These are phyloP conservation scores for Candida labiduridarum DNA, from an alignment of 1,139 yeast species.

Conservation along the genomic window DNA sequence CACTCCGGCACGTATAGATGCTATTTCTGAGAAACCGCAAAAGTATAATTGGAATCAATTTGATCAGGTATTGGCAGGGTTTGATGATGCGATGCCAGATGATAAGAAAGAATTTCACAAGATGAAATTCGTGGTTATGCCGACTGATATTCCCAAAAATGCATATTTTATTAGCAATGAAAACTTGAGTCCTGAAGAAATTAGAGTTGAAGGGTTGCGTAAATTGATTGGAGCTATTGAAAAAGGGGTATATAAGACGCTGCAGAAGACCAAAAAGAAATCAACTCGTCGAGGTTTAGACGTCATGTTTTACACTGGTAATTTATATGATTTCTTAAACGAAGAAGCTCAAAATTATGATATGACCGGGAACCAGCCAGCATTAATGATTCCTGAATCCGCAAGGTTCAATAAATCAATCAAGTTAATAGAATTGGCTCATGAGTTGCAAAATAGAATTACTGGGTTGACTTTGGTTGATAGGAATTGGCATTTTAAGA, in stretches of 20 bases:
- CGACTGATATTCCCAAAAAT: slow-evolving; percentile 67
- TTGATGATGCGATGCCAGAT: slow-evolving; percentile 66
- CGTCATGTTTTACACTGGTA: slow-evolving; percentile 86
- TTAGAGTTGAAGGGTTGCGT: slow-evolving; percentile 82
- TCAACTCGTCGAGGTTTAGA: slow-evolving; percentile 65
- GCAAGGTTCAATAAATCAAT: slow-evolving; percentile 39
- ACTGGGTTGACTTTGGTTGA: slow-evolving; percentile 71
- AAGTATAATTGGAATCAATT: slow-evolving; percentile 86
- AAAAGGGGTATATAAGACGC: slow-evolving; percentile 51
- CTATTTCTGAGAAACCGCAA: slow-evolving; percentile 53
- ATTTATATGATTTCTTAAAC: slow-evolving; percentile 64
- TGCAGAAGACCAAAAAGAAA: slow-evolving; percentile 40
- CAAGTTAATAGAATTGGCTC: slow-evolving; percentile 51
- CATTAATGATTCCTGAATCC: slow-evolving; percentile 37
- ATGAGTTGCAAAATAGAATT: slow-evolving; percentile 61
- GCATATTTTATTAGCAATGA: slow-evolving; percentile 58
- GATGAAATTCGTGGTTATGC: slow-evolving; percentile 82
- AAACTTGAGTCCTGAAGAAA: slow-evolving; percentile 74
- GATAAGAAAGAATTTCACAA: slow-evolving; percentile 61
- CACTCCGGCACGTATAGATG: slow-evolving; percentile 59
- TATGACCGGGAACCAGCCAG: slow-evolving; percentile 37
- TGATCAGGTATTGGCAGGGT: slow-evolving; percentile 90
- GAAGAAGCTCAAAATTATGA: slow-evolving; percentile 37
- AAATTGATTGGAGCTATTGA: slow-evolving; percentile 69
- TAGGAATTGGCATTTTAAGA: slow-evolving; percentile 88